Conservation (phyloP, 495 filamentous ascomycete species). For the Daldinia caldariorum region DNA sequence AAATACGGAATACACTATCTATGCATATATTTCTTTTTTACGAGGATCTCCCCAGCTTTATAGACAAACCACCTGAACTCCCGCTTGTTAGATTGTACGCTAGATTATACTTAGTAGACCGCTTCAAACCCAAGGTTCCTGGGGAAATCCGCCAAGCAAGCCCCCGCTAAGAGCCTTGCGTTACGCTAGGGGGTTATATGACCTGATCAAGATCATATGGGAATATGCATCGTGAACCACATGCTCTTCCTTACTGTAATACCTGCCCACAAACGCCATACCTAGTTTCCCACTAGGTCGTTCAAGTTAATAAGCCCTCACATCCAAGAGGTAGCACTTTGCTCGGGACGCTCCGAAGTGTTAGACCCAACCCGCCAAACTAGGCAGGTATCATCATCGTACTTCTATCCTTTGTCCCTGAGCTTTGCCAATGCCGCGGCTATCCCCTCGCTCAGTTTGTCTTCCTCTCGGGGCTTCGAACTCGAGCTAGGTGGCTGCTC, state of each 20-base stretch:
- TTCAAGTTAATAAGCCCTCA: background rate
- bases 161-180: background rate
- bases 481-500: slow-evolving; percentile 32
- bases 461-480: slow-evolving; percentile 39
- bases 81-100: background rate
- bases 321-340: slow-evolving; percentile 13
- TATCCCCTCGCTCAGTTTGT: slow-evolving; percentile 61
- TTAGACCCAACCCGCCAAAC: slow-evolving; percentile 23
- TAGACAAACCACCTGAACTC: slow-evolving; percentile 8
- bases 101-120: slow-evolving; percentile 8
- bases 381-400: slow-evolving; percentile 44
- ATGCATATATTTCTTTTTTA: background rate
- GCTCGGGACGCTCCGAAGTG: slow-evolving; percentile 22
- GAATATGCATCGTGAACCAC: slow-evolving; percentile 30
- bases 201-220: slow-evolving; percentile 27
- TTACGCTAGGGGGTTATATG: slow-evolving; percentile 17
- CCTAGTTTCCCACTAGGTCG: slow-evolving; percentile 6
- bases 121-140: slow-evolving; percentile 17
- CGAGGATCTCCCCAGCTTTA: slow-evolving; percentile 7
- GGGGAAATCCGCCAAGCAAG: slow-evolving; percentile 5
- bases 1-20: background rate
- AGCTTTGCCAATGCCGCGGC: slow-evolving; percentile 64
- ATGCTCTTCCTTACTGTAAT: slow-evolving; percentile 28
- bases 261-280: slow-evolving; percentile 10
- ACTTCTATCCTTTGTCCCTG: slow-evolving; percentile 54